A percentile compares a stretch with the other conserved stretches of the same genome.
Conservation (phyloP, 371 early-diverging fungal species). For the Mortierella sp. region DNA sequence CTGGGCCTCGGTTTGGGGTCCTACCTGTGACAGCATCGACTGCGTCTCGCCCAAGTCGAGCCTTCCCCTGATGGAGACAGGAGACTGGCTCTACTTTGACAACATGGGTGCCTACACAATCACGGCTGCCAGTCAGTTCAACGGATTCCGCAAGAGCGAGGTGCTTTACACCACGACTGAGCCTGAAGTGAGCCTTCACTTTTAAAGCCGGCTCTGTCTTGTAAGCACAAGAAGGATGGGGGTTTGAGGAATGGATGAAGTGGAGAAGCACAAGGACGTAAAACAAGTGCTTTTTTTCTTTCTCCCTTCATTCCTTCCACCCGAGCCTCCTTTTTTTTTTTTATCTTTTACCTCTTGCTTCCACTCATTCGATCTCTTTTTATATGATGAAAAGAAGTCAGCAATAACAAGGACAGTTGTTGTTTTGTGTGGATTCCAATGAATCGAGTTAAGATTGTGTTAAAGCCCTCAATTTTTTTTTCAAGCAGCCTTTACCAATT, state of each 20-base stretch:
- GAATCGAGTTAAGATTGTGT: too few relatives aligned
- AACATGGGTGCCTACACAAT: slow-evolving; percentile 98
- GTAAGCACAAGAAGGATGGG: background rate
- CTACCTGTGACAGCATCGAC: slow-evolving; percentile 98
- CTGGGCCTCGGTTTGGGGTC: slow-evolving; percentile 87
- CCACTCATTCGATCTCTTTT: too few relatives aligned
- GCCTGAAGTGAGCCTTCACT: slow-evolving; percentile 34
- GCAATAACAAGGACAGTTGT: slow-evolving; percentile 25
- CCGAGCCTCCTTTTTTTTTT: background rate
- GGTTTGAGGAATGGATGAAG: slow-evolving; percentile 20
- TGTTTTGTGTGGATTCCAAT: background rate
- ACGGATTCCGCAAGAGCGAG: slow-evolving; percentile 89
- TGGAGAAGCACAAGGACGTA: slow-evolving; percentile 2
- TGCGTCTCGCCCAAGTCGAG: slow-evolving; percentile 76
- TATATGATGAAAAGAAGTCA: too few relatives aligned
- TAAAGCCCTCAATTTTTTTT: too few relatives aligned
- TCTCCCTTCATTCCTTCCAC: too few relatives aligned
- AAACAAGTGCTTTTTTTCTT: slow-evolving; percentile 2
- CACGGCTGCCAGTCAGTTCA: slow-evolving; percentile 89
- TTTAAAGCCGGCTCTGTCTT: slow-evolving; percentile 12
- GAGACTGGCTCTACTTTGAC: slow-evolving; percentile 96
- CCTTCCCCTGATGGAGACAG: slow-evolving; percentile 89
- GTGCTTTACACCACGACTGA: slow-evolving; percentile 90
- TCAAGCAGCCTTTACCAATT: too few relatives aligned
- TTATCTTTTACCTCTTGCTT: background rate